Base-by-base conservation (phyloP, 129 eudicot species). In the Solidago caesia region DNA sequence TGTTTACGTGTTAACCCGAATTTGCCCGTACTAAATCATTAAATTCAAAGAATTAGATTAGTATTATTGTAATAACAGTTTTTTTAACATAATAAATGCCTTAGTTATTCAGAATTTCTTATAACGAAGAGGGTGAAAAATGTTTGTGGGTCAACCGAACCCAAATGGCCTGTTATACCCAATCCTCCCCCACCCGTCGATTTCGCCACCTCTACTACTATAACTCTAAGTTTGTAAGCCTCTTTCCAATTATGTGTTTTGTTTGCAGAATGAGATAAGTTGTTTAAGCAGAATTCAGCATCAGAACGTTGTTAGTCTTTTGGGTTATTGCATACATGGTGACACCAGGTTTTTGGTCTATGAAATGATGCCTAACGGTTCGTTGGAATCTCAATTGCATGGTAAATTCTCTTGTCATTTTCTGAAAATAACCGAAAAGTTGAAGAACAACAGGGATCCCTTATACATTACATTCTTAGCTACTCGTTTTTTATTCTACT, bases 351-450 rank as follows among this genome's bases (percentile, higher is more conserved):
- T 88, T 80, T 81, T 94, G 85, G 89, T 88, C 42, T 91, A 87
- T 58, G 97, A 94, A 75, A 78, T 94, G 91, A 90, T 91, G 97
- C 91, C 79, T 53, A 91, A 88, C 45, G 99, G 99, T 0, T 94
- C 99, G 12, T 66, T 94, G 82, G 97, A 94, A 44, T 78, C 79
- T 56, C 97, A 91, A 44, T 80, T 94, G 74, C 97, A 94, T 73
- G 99, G 99, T 94, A 87, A 81, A 4, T n/a, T 21, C 64, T 73
- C 56, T 64, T 41, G 3, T 67, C 79, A 26, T 9, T 73, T 73
- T 29, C 67, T 4, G 52, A 5, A 56, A 56, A 2, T 7, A 56
- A 53, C 15, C 25, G 13, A 71, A 53, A 6, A 43, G 5, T 44
- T 61, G 4, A 43, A 11, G 52, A 14, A 7, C 43, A 16, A 46